Percentiles rank a stretch among this genome's conserved stretches.
Conservation (phyloP, 1,139 yeast species). For the Blastobotrys capitulatus region DNA sequence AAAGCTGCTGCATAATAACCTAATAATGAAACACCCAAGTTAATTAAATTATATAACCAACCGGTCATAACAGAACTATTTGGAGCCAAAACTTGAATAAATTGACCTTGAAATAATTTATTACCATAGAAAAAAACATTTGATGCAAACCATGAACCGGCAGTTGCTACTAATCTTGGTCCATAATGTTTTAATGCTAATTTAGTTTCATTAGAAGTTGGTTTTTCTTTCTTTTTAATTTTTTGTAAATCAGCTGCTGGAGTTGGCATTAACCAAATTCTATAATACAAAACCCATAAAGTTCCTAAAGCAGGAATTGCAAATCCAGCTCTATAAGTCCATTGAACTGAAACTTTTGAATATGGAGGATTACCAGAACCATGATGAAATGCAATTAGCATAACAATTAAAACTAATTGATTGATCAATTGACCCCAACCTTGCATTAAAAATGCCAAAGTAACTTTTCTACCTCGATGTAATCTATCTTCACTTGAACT, state of each 20-base stretch:
- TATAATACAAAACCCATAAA: conserved; percentile 36
- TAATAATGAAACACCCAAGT: conserved; percentile 63
- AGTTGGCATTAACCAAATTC: conserved; percentile 35
- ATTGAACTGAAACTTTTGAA: conserved; percentile 32
- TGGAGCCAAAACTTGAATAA: conserved; percentile 55
- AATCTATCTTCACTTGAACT: conserved; percentile 34
- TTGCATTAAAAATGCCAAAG: conserved; percentile 38
- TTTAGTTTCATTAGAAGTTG: conserved; percentile 31
- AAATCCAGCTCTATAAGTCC: conserved; percentile 36
- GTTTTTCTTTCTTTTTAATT: conserved; percentile 32
- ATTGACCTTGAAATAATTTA: conserved; percentile 73
- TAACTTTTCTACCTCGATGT: conserved; percentile 40
- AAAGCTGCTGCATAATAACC: conserved; percentile 62
- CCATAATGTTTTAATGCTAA: conserved; percentile 54
- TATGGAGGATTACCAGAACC: conserved; percentile 46
- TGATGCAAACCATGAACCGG: conserved; percentile 93
- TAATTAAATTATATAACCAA: conserved; percentile 55
- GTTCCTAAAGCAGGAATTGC: conserved; percentile 38
- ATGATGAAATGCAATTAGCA: conserved; percentile 36
- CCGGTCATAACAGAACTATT: conserved; percentile 81
- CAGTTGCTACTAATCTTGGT: conserved; percentile 91
- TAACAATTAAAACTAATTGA: conserved; percentile 35
- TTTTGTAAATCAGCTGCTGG: conserved; percentile 30
- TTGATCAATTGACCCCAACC: conserved; percentile 42
- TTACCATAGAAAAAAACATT: conserved; percentile 94